Evolutionary conservation across 352 stramenopile genomes (phyloP), one percentile per base, ranked within the genome.

Genomic region (Peronospora farinosa): DNA sequence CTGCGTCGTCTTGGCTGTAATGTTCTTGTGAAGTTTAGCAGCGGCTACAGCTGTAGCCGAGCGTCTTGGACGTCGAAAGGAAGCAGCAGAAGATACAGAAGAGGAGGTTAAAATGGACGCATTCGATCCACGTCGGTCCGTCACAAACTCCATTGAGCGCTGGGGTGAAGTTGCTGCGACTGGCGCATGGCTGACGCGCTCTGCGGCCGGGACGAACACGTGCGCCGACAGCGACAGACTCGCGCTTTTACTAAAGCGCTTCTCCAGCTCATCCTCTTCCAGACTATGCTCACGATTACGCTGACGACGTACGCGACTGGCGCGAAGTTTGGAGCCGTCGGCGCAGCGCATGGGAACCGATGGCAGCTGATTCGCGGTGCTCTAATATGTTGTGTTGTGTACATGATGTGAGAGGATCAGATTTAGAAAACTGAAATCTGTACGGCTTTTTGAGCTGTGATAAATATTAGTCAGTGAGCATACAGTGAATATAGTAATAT

Each of bases 181-280:
- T 7, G 48, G 8, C 11, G 65, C 38, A 16, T 43, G 52, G 1
- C 39, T 37, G 13, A 40, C 31, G 12, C 39, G 40, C 32, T 60
- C 37, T 13, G 50, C 56, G 3, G 57, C 63, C 1, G 69, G 69
- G 17, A 78, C 77, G 41, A 88, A 88, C 23, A 61, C 70, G 0
- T 74, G 72, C 31, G 78, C 78, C 8, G 74, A 74, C 16, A 84
- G 58, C 28, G 73, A 73, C 16, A 70, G 45, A 23, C 27, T 61
- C 7, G 32, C 44, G 19, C 27, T 47, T 35, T 48, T 43, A 36
- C 74, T 74, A 38, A 88, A 84, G 44, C 72, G 76, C 55, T 82
- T 59, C 53, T 85, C 69, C 23, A 88, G 61, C 36, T 88, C 74
- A 17, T 82, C 72, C 16, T 72, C 71, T 43, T 81, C 69, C 40